These are phyloP conservation scores for Xylariaceae sp. DNA, from an alignment of 2,329 filamentous ascomycete genomes.

Conservation along the genomic window DNA sequence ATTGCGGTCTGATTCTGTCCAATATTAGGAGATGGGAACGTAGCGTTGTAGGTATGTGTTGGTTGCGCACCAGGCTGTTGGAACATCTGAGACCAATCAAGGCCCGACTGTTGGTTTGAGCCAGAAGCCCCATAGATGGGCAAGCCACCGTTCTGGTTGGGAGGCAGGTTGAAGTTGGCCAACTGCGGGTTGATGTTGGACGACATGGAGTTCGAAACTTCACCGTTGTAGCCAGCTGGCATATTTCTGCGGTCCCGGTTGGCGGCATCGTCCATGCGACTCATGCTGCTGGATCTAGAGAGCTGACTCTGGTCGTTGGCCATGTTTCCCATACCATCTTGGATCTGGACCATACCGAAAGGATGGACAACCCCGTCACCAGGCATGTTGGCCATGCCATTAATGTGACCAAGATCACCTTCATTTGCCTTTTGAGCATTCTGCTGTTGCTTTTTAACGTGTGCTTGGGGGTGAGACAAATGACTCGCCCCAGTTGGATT, in stretches of 20 bases:
- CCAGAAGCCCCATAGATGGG: conserved; percentile 57
- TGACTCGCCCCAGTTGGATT: conserved; percentile 95
- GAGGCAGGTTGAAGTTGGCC: conserved; percentile 59
- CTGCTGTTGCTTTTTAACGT: conserved; percentile 72
- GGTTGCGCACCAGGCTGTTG: conserved; percentile 58
- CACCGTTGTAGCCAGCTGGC: conserved; percentile 48
- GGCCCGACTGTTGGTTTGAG: conserved; percentile 55
- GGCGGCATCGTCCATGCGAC: conserved; percentile 50
- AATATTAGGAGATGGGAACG: conserved; percentile 56
- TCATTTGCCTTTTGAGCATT: conserved; percentile 50
- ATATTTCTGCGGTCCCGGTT: conserved; percentile 55
- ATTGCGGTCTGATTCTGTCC: conserved; percentile 63
- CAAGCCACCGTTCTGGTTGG: conserved; percentile 54
- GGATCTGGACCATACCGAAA: conserved; percentile 51
- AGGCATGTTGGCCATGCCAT: conserved; percentile 54
- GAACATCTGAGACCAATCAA: conserved; percentile 77
- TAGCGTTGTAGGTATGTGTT: conserved; percentile 54
- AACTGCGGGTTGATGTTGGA: conserved; percentile 57
- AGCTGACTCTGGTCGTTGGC: conserved; percentile 56
- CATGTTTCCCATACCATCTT: conserved; percentile 55
- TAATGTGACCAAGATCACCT: conserved; percentile 54
- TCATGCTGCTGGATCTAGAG: conserved; percentile 56
- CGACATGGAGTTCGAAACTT: conserved; percentile 56
- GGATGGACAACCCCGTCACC: conserved; percentile 53
- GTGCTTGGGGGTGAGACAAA: conserved; percentile 84